phyloP scores from a whole-genome alignment of 148 eudicot genomes.

The Diospyros lotus region DNA sequence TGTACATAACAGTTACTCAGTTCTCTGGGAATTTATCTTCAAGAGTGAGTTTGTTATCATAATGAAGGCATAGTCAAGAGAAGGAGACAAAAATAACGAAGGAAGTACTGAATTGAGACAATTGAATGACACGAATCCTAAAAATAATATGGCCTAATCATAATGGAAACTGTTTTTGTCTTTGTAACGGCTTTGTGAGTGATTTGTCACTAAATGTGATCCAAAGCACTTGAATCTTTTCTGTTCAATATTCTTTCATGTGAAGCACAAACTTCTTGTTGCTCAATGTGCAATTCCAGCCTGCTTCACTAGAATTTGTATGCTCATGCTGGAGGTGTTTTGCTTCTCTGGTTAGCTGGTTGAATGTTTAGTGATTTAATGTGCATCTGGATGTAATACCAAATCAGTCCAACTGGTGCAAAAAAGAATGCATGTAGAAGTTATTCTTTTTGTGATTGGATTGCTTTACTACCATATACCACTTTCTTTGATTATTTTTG shows the following conservation, averaged over 20 bases:
- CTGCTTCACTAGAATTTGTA: not conserved
- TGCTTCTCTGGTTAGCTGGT: not conserved
- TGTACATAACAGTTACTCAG: too few species aligned
- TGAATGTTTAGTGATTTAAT: not conserved
- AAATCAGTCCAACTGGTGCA: too few species aligned
- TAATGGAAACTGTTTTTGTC: not conserved
- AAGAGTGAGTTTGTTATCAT: too few species aligned
- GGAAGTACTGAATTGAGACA: not conserved
- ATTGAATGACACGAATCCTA: not conserved
- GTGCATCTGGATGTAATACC: not conserved
- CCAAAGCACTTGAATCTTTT: not conserved
- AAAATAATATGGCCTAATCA: not conserved
- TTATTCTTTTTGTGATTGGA: too few species aligned
- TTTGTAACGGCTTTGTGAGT: not conserved
- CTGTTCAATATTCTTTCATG: not conserved
- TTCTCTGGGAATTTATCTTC: too few species aligned
- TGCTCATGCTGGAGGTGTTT: not conserved
- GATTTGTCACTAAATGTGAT: not conserved
- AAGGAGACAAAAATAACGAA: not conserved
- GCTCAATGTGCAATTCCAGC: not conserved
- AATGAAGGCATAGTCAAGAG: too few species aligned
- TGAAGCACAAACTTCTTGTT: not conserved
- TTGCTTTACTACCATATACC: too few species aligned
- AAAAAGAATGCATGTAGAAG: too few species aligned
- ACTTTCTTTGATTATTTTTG: not conserved